A percentile compares a stretch with the other conserved stretches of the same genome.
Evolutionary conservation across 805 yeast genomes (phyloP).

Genomic region (Ogataea pini): DNA sequence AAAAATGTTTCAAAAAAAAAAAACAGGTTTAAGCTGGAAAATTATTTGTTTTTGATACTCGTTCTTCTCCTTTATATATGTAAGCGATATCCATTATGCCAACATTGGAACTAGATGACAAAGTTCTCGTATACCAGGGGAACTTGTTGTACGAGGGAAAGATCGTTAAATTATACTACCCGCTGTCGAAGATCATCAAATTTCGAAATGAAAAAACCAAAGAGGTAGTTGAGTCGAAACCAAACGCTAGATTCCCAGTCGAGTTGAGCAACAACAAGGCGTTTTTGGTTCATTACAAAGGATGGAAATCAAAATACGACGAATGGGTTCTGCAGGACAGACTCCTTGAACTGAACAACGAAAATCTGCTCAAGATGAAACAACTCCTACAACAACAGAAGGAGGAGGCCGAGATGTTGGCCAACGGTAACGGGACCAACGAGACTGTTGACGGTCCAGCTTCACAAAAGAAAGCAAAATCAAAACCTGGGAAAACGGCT

Average conservation of each 20-base stretch:
- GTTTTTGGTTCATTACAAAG: conserved; percentile 84
- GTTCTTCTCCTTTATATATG: too few relatives aligned
- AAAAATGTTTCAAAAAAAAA: too few relatives aligned
- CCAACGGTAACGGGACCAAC: neutral
- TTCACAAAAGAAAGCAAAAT: neutral
- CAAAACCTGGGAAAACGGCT: conserved; percentile 2
- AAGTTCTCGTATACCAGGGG: conserved; percentile 84
- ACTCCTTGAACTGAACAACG: conserved; percentile 66
- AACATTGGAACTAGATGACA: conserved; percentile 23
- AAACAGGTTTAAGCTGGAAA: too few relatives aligned
- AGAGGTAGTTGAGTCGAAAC: conserved; percentile 37
- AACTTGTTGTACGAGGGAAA: conserved; percentile 89
- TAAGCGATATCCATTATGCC: conserved; percentile 15
- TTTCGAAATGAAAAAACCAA: conserved; percentile 32
- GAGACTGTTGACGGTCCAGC: neutral
- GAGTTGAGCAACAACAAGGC: conserved; percentile 17
- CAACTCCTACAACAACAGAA: conserved; percentile 16
- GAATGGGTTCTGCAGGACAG: conserved; percentile 86
- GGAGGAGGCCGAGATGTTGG: conserved; percentile 4
- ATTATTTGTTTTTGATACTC: neutral
- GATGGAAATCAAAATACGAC: conserved; percentile 96
- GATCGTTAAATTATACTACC: conserved; percentile 62
- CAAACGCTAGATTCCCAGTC: conserved; percentile 28
- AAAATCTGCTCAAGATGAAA: conserved; percentile 63
- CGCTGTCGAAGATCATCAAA: conserved; percentile 43